Evolutionary conservation across 2,329 filamentous ascomycete species (phyloP).

Genomic region (Cephalotrichum gorgonifer): DNA sequence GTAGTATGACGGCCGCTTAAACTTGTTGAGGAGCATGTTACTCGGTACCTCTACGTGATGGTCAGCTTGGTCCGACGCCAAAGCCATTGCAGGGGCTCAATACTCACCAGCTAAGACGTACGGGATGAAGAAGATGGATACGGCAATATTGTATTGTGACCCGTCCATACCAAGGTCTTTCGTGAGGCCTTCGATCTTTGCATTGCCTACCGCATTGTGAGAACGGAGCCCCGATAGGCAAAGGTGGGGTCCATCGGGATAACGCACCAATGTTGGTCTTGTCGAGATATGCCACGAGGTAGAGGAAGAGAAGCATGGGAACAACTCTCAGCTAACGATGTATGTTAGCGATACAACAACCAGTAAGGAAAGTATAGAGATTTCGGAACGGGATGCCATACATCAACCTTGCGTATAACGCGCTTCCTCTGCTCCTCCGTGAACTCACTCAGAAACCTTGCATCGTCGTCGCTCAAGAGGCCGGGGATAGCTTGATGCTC

Average conservation of each 20-base stretch:
- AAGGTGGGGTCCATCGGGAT: no score
- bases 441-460: conserved; percentile 19
- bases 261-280: conserved; percentile 59
- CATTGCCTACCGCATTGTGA: conserved; percentile 40
- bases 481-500: conserved; percentile 9
- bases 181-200: conserved; percentile 54
- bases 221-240: neutral
- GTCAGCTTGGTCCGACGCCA: neutral
- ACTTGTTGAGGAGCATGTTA: conserved; percentile 21
- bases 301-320: conserved; percentile 63
- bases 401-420: conserved; percentile 43
- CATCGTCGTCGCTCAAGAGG: conserved; percentile 14
- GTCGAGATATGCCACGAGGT: conserved; percentile 51
- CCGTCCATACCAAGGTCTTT: conserved; percentile 50
- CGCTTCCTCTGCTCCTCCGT: conserved; percentile 33
- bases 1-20: conserved; percentile 33
- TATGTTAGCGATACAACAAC: conserved; percentile 16
- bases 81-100: neutral
- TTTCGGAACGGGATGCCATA: neutral
- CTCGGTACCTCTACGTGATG: conserved; percentile 56
- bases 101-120: conserved; percentile 49
- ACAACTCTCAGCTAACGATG: conserved; percentile 59
- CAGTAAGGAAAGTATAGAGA: neutral
- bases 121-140: conserved; percentile 75
- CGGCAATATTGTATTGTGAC: conserved; percentile 60